Base-by-base conservation (phyloP, 495 filamentous ascomycete species). In the Trichoderma reesei region DNA sequence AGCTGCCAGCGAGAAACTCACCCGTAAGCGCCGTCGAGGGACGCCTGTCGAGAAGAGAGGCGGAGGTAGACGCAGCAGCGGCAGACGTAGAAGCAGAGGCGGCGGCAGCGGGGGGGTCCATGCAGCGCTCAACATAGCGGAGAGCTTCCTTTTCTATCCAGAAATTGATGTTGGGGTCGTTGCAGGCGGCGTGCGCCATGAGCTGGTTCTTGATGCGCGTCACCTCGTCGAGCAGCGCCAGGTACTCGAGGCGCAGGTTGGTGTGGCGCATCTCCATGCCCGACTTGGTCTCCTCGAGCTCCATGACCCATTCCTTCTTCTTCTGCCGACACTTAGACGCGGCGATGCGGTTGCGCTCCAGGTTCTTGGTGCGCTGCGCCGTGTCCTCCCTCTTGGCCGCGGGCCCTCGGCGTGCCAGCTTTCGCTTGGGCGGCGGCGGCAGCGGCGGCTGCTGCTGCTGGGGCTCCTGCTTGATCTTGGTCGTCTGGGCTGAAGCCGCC, bases 281-380 rank as follows among this genome's bases (percentile, higher is more conserved):
- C n/a, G 71, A 64, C 60, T 71, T 78, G 26, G 73, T 74, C 41
- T 77, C 73, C 66, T 89, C 85, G 3, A 90, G 75, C 34, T 83
- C 79, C 46, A 82, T 75, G 7, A 86, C 85, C 72, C 85, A 87
- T 67, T 86, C 83, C 72, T 93, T 95, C 75, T 94, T 93, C 80
- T 92, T 93, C 71, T 88, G 85, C 3, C 91, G 84, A 70, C 91
- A 95, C 68, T 95, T 96, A 73, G 84, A 90, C 0, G 91, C 91
- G 5, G 91, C 91, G 5, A 92, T 71, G 5, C 91, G 84, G 69
- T 96, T 96, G 33, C 89, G 84, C 69, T 94, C 89, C 36, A 94
- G 80, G 70, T 90, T 85, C 65, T 77, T 76, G 61, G 68, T 72
- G 37, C 79, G 68, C 48, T 76, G 79, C 0, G 63, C 61, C 3